phyloP scores from a whole-genome alignment of 129 eudicot species.

The Centrapalus pauciflorus region DNA sequence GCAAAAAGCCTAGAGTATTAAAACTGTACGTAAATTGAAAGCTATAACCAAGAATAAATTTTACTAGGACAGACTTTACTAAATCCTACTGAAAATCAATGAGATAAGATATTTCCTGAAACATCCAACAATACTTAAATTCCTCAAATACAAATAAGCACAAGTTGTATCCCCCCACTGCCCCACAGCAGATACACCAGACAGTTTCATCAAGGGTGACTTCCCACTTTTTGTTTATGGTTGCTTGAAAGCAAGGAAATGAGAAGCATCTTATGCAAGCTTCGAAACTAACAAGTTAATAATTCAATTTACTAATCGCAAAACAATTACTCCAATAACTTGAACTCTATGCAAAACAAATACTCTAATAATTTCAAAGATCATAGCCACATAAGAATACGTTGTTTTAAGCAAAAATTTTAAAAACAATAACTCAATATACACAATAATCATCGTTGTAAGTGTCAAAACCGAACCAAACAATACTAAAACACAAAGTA shows the following conservation, averaged over 20 bases:
- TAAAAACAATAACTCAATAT: slow-evolving; percentile 2
- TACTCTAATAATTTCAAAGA: not conserved
- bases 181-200: not conserved
- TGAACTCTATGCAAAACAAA: not conserved
- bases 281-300: slow-evolving; percentile 2
- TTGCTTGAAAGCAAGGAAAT: not conserved
- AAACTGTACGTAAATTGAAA: not conserved
- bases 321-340: not conserved
- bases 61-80: not conserved
- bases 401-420: not conserved
- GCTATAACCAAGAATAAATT: not conserved
- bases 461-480: not conserved
- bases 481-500: not conserved
- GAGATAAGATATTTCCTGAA: not conserved
- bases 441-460: not conserved
- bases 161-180: not conserved
- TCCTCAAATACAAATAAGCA: not conserved
- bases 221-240: not conserved
- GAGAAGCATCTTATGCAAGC: not conserved
- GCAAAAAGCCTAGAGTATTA: slow-evolving; percentile 30
- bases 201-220: not conserved
- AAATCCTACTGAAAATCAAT: not conserved
- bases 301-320: not conserved
- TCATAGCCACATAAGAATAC: not conserved
- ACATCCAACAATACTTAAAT: slow-evolving; percentile 1